Conservation (phyloP, 2,329 filamentous ascomycete species). For the Verticillium nubilum region DNA sequence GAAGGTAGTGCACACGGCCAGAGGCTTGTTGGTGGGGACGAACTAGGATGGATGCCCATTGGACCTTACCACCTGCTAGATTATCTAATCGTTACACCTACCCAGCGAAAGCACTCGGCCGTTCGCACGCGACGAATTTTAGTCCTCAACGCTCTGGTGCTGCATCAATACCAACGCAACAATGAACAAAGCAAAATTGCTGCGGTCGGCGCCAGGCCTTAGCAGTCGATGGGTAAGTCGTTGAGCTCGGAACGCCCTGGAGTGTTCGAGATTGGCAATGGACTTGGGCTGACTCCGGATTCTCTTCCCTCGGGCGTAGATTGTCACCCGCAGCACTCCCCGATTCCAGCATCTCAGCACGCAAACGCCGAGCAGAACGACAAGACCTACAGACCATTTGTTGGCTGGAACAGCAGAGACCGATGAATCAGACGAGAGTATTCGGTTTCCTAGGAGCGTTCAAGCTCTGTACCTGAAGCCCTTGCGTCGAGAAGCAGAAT, state of each 20-base stretch:
- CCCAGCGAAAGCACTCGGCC: too few species aligned
- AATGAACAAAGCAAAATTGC: background rate
- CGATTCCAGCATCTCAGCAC: background rate
- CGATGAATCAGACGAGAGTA: background rate
- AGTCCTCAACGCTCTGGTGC: background rate
- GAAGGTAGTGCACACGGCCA: too few species aligned
- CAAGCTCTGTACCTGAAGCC: constrained; percentile 84
- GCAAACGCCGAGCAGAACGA: background rate
- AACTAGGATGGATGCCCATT: too few species aligned
- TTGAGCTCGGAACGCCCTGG: background rate
- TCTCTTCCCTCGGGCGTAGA: background rate
- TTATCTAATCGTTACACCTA: too few species aligned
- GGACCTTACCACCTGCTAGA: too few species aligned
- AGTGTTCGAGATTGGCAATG: background rate
- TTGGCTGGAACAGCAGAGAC: background rate
- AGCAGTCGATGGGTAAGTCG: background rate
- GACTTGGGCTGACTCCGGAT: background rate
- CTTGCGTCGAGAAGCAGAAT: constrained; percentile 66
- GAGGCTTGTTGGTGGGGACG: too few species aligned
- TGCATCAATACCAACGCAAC: background rate
- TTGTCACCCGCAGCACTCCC: background rate
- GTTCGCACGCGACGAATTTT: background rate
- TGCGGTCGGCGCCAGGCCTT: background rate
- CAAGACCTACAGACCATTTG: background rate
- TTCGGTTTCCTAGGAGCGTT: constrained; percentile 63